Evolutionary conservation across 2,329 filamentous ascomycete species (phyloP).

Genomic region (Penicillium fuscoglaucum): DNA sequence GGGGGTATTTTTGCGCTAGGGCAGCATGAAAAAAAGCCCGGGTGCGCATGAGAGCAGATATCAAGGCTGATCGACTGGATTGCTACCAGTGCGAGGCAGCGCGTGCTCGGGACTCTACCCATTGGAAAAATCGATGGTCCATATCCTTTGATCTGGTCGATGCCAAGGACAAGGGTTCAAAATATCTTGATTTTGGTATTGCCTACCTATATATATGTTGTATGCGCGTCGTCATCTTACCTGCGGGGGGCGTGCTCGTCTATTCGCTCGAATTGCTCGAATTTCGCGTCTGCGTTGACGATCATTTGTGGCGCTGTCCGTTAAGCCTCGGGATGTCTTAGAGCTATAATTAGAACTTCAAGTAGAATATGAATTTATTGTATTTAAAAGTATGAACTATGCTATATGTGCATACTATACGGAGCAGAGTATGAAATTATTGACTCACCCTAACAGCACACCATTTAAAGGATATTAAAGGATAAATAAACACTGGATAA

Average conservation of each 20-base stretch:
- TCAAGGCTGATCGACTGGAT: neutral
- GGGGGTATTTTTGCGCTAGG: neutral
- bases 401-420: neutral
- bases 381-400: neutral
- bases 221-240: conserved; percentile 4
- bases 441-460: neutral
- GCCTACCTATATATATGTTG: neutral
- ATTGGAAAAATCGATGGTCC: neutral
- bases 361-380: neutral
- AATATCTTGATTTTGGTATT: neutral
- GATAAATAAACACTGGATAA: conserved; percentile 4
- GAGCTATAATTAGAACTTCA: neutral
- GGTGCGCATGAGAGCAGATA: neutral
- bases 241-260: neutral
- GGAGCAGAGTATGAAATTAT: neutral
- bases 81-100: neutral
- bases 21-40: neutral
- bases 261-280: neutral
- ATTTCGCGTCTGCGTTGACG: neutral
- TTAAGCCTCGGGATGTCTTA: neutral
- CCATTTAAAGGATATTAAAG: neutral
- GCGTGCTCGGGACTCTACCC: neutral
- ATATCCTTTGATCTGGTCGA: neutral
- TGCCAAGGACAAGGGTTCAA: neutral
- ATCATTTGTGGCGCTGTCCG: conserved; percentile 3